These are phyloP conservation scores for Gynochthodes officinalis DNA, from an alignment of 257 asterid genomes.

Conservation along the genomic window DNA sequence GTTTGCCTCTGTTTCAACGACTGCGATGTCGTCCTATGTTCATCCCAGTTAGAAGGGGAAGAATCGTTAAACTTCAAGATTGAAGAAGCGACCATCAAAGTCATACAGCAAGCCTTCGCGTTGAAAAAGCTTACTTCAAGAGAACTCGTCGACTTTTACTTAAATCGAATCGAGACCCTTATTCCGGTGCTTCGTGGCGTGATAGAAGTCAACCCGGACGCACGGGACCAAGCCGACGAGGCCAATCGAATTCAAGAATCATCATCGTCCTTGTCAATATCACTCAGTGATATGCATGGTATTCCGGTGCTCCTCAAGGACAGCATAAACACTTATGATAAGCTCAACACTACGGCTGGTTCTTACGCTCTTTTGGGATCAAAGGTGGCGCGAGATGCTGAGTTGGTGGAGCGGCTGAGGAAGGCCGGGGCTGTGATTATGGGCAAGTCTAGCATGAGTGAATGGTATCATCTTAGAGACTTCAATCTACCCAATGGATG, in stretches of 20 bases:
- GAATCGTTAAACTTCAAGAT: constrained; percentile 30
- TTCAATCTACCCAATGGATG: constrained; percentile 52
- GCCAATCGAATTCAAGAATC: constrained; percentile 38
- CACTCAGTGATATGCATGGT: constrained; percentile 45
- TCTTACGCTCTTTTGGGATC: constrained; percentile 62
- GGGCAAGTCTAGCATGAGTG: constrained; percentile 77
- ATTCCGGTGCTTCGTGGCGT: constrained; percentile 59
- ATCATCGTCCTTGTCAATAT: constrained; percentile 8
- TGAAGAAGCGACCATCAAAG: constrained; percentile 54
- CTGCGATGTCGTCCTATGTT: background rate
- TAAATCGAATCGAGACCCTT: constrained; percentile 44
- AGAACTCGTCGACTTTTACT: constrained; percentile 41
- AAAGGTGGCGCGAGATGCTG: constrained; percentile 55
- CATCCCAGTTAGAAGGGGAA: background rate
- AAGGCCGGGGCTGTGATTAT: constrained; percentile 63
- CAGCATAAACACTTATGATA: constrained; percentile 52
- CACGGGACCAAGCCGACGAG: constrained; percentile 42
- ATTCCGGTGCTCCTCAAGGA: constrained; percentile 84
- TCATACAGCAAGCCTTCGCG: constrained; percentile 34
- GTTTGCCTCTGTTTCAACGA: background rate
- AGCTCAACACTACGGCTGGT: constrained; percentile 65
- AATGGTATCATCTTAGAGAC: constrained; percentile 60
- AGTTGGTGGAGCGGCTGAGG: constrained; percentile 61
- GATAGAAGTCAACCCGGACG: constrained; percentile 67
- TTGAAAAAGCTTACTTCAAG: constrained; percentile 34